These are phyloP conservation scores for Aspergillus pseudoglaucus DNA, from an alignment of 2,329 filamentous ascomycete genomes.

Conservation along the genomic window DNA sequence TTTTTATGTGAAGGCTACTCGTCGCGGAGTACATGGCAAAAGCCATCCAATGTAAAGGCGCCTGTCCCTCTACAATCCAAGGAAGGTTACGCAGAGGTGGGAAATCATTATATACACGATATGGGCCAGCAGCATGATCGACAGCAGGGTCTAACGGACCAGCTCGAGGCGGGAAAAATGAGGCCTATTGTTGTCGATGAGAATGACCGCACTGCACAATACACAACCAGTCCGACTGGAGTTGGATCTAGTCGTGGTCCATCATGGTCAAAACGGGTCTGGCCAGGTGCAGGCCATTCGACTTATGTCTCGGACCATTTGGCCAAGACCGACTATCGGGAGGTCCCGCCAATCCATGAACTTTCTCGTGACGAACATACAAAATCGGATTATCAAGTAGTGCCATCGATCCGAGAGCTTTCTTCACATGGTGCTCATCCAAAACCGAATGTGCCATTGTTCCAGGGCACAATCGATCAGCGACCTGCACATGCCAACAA, in stretches of 20 bases:
- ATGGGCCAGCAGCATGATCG: conserved; percentile 34
- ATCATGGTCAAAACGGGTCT: conserved; percentile 36
- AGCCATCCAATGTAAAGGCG: conserved; percentile 62
- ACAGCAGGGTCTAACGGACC: conserved; percentile 25
- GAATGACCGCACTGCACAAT: conserved; percentile 33
- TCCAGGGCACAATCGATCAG: conserved; percentile 32
- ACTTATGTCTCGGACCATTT: conserved; percentile 33
- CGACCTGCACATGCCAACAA: conserved; percentile 27
- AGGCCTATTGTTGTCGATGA: conserved; percentile 44
- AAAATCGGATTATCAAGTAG: conserved; percentile 35
- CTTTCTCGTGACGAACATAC: conserved; percentile 30
- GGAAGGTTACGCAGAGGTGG: conserved; percentile 49
- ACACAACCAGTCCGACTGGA: conserved; percentile 36
- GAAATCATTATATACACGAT: conserved; percentile 33
- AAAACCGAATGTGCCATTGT: conserved; percentile 32
- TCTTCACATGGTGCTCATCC: conserved; percentile 26
- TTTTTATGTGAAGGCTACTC: conserved; percentile 91
- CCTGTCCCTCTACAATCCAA: conserved; percentile 78
- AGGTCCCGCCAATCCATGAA: conserved; percentile 35
- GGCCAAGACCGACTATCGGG: conserved; percentile 35
- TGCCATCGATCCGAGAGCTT: conserved; percentile 36
- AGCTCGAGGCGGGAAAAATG: conserved; percentile 40
- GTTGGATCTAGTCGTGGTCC: conserved; percentile 22
- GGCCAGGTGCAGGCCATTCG: conserved; percentile 31
- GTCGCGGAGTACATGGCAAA: conserved; percentile 69